Percentiles rank a stretch among this genome's conserved stretches.
Conservation (phyloP, 2,329 filamentous ascomycete species). For the Trematosphaeria pertusa region DNA sequence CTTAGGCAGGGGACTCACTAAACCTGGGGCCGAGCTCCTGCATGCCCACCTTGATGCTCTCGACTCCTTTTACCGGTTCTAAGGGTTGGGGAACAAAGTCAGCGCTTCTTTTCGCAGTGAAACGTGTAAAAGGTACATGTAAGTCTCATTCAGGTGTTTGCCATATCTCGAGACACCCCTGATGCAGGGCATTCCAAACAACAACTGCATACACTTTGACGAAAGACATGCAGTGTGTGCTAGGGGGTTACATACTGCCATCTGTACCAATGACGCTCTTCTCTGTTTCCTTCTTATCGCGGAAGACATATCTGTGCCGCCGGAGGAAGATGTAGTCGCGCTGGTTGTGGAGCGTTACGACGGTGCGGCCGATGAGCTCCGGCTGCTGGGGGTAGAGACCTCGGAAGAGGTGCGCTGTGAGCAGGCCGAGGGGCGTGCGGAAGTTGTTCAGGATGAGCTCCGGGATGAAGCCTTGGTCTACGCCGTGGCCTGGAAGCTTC, state of each 20-base stretch:
- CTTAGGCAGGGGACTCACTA: too few relatives aligned
- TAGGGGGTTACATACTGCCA: too few relatives aligned
- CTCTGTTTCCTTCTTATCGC: conserved; percentile 85
- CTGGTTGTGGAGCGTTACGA: conserved; percentile 92
- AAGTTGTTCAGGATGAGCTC: conserved; percentile 95
- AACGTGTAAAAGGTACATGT: too few relatives aligned
- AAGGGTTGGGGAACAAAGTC: too few relatives aligned
- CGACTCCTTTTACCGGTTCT: conserved; percentile 82
- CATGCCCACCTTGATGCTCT: conserved; percentile 83
- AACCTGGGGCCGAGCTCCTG: conserved; percentile 82
- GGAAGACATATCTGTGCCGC: conserved; percentile 89
- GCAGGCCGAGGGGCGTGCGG: conserved; percentile 85
- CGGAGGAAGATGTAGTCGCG: conserved; percentile 95
- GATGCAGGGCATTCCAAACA: too few relatives aligned
- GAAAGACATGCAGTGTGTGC: too few relatives aligned
- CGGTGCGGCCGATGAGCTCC: conserved; percentile 84
- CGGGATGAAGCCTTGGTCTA: conserved; percentile 84
- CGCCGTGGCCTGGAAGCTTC: conserved; percentile 87
- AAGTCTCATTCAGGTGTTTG: too few relatives aligned
- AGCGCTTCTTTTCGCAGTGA: too few relatives aligned
- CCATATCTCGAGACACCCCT: too few relatives aligned
- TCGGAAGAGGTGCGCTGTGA: conserved; percentile 84
- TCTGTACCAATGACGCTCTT: conserved; percentile 84
- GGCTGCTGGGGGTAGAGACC: conserved; percentile 80
- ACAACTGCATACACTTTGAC: too few relatives aligned